A percentile compares a stretch with the other conserved stretches of the same genome.
These are phyloP conservation scores for Trichoderma sp. DNA, from an alignment of 2,329 filamentous ascomycete species.

Conservation along the genomic window DNA sequence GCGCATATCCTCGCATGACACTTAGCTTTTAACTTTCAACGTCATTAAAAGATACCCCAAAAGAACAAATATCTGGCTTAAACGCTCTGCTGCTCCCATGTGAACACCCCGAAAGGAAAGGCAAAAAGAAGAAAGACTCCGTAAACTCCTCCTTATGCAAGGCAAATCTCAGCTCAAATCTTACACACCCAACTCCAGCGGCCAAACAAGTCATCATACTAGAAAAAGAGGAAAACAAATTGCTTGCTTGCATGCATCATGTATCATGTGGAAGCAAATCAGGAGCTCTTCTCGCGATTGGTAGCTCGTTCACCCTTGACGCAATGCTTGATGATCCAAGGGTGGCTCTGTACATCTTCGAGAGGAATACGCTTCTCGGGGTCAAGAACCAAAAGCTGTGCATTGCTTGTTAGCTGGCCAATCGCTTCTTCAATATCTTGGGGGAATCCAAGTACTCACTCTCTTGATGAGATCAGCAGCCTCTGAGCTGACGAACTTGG, in stretches of 20 bases:
- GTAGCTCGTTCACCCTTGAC: constrained; percentile 57
- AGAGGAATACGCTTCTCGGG: constrained; percentile 90
- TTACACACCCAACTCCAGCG: constrained; percentile 7
- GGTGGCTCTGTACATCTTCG: constrained; percentile 83
- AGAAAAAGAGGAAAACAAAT: constrained; percentile 16
- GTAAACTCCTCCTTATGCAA: constrained; percentile 28
- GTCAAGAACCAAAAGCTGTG: constrained; percentile 82
- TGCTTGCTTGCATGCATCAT: constrained; percentile 3
- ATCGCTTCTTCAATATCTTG: background rate
- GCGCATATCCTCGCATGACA: constrained; percentile 20
- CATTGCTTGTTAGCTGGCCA: constrained; percentile 24
- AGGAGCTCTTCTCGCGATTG: constrained; percentile 46
- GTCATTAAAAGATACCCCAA: constrained; percentile 22
- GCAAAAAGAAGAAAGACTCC: constrained; percentile 9
- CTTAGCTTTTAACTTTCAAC: constrained; percentile 19
- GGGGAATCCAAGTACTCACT: constrained; percentile 51
- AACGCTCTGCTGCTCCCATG: background rate
- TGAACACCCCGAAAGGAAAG: background rate
- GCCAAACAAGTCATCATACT: constrained; percentile 5
- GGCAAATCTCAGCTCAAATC: constrained; percentile 16
- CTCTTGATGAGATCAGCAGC: constrained; percentile 89
- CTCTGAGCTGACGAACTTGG: constrained; percentile 84
- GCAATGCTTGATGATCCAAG: constrained; percentile 97
- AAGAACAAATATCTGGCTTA: constrained; percentile 14
- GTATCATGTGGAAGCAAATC: constrained; percentile 23